A percentile compares a stretch with the other conserved stretches of the same genome.
Conservation (phyloP, 2,329 filamentous ascomycete species). For the Pseudogymnoascus sp. region DNA sequence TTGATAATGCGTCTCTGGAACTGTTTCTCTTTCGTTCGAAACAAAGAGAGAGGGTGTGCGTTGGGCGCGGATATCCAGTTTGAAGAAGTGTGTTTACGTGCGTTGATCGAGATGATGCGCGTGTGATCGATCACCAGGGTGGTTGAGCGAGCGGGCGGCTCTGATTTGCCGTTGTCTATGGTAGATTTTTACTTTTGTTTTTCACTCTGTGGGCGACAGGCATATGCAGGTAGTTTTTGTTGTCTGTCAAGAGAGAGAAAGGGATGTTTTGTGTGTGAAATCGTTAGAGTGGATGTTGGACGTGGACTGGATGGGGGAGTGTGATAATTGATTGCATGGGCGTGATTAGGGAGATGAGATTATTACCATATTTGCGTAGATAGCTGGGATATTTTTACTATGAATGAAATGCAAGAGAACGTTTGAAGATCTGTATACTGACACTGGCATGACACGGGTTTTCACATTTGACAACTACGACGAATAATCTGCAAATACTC, state of each 20-base stretch:
- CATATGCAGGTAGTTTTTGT: background rate
- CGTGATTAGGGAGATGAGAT: background rate
- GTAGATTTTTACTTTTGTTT: background rate
- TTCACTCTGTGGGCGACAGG: background rate
- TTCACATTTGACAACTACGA: background rate
- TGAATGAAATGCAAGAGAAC: background rate
- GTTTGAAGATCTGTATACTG: background rate
- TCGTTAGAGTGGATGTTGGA: background rate
- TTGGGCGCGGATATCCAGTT: background rate
- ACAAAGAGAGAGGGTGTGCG: background rate
- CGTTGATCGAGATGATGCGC: no score
- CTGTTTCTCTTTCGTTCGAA: background rate
- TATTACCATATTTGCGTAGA: background rate
- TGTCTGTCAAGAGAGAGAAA: background rate
- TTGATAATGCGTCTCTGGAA: background rate
- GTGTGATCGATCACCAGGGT: background rate
- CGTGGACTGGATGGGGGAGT: background rate
- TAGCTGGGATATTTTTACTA: background rate
- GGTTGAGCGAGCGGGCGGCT: background rate
- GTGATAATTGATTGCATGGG: constrained; percentile 2
- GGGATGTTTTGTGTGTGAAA: background rate
- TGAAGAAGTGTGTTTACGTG: background rate
- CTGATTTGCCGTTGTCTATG: background rate
- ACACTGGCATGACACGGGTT: background rate
- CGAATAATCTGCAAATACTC: background rate